Evolutionary conservation across 2,329 filamentous ascomycete species (phyloP), one percentile per base, ranked within the genome.

Genomic region (Leptographium flavum): DNA sequence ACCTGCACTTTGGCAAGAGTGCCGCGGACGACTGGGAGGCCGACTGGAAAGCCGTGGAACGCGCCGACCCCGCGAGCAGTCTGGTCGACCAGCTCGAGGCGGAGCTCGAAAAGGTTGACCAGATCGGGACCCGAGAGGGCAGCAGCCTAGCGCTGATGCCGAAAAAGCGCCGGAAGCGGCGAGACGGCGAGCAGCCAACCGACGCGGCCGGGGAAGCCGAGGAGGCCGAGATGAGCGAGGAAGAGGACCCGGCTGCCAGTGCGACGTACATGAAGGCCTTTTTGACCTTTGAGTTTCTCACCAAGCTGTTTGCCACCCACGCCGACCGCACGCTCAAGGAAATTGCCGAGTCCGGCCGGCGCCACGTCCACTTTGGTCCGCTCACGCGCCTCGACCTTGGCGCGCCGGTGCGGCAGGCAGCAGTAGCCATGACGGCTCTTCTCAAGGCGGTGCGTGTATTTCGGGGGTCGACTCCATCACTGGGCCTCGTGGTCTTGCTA

Each of bases 301-400:
- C 76, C 13, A 65, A 68, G 11, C 72, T 77, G 46, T 62, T 86
- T 15, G 66, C 69, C 0, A 59, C 60, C 3, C 76, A 79, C 54
- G 75, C 79, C 10, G 69, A 68, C n/a, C 61, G 61, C 8, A 69
- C 86, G 2, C 84, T 87, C 54, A 61, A 73, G 45, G 69, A 79
- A 47, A 78, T 87, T 57, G 78, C 85, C 50, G 74, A 81, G 60
- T 74, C 80, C 7, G 74, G 87, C 61, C 70, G 76, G 54, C 67
- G 79, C 45, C 81, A 77, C 46, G 80, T 87, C 11, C 65, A 79
- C 5, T 80, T 86, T 53, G 80, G 80, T 4, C 69, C 70, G 28
- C 63, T 71, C 4, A 63, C 69, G 4, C 65, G 60, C 42, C 54
- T 79, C 5, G 60, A 63, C 2, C 48, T 73, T 10, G 63, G 63